These are phyloP conservation scores for Pisolithus tinctorius DNA, from an alignment of 768 basidiomycete genomes.

Conservation along the genomic window DNA sequence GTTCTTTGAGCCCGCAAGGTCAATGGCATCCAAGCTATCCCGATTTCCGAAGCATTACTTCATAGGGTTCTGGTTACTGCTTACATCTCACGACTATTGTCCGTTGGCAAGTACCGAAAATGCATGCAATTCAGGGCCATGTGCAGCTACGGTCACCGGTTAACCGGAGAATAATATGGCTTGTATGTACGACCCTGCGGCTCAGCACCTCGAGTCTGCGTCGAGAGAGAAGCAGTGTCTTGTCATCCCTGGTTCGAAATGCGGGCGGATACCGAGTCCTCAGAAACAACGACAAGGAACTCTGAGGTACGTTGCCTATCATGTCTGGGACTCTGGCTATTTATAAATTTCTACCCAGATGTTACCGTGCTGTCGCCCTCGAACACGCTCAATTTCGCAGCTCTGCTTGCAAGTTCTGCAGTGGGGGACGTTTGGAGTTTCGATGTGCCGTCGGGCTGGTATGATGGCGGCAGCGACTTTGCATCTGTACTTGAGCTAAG, in stretches of 20 bases:
- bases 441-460: constrained; percentile 78
- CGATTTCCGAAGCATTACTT: neutral
- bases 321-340: neutral
- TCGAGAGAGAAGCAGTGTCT: constrained; percentile 35
- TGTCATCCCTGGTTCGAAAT: constrained; percentile 69
- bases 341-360: constrained; percentile 32
- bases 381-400: constrained; percentile 35
- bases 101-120: too few relatives aligned
- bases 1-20: neutral
- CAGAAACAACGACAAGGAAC: constrained; percentile 59
- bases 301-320: constrained; percentile 47
- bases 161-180: constrained; percentile 10
- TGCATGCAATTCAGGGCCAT: neutral
- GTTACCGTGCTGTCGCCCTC: constrained; percentile 62
- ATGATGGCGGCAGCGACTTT: constrained; percentile 19
- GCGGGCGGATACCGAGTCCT: constrained; percentile 71
- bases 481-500: constrained; percentile 3
- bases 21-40: neutral
- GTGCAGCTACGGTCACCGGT: neutral
- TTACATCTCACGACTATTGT: too few relatives aligned
- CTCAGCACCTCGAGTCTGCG: constrained; percentile 37
- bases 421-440: constrained; percentile 78
- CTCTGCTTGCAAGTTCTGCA: constrained; percentile 48
- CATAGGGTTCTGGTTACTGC: too few relatives aligned
- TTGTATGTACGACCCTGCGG: constrained; percentile 16